Conservation (phyloP, 768 basidiomycete species). For the Collybia nuda region DNA sequence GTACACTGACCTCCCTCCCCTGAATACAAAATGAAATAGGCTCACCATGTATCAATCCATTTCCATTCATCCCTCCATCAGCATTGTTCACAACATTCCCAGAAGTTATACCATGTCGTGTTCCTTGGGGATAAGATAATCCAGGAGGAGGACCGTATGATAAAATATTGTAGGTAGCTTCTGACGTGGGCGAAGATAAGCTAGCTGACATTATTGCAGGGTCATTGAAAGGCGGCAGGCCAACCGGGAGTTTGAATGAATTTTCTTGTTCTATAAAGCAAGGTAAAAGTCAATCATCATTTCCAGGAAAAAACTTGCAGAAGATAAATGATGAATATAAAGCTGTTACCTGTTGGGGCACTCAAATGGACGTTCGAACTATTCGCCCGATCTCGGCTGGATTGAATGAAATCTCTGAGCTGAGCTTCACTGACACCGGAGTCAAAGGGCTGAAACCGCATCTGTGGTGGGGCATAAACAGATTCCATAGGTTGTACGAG, state of each 20-base stretch:
- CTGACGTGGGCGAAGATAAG: constrained; percentile 43
- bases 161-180: constrained; percentile 30
- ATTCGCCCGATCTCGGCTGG: constrained; percentile 59
- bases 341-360: constrained; percentile 14
- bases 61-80: constrained; percentile 25
- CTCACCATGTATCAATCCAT: constrained; percentile 65
- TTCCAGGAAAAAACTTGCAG: background rate
- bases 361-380: constrained; percentile 12
- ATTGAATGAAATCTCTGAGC: constrained; percentile 73
- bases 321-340: constrained; percentile 18
- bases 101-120: background rate
- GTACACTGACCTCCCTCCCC: constrained; percentile 89
- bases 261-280: constrained; percentile 8
- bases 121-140: constrained; percentile 42
- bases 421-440: constrained; percentile 69
- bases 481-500: constrained; percentile 43
- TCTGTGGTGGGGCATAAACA: constrained; percentile 33
- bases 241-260: constrained; percentile 16
- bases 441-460: constrained; percentile 57
- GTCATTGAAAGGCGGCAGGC: constrained; percentile 58
- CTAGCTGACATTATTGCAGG: constrained; percentile 82
- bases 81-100: constrained; percentile 23
- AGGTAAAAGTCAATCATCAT: background rate
- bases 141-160: constrained; percentile 70
- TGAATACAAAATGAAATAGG: constrained; percentile 46